Base-by-base conservation (phyloP, 352 stramenopile genomes). In the Blastocystis sp. region DNA sequence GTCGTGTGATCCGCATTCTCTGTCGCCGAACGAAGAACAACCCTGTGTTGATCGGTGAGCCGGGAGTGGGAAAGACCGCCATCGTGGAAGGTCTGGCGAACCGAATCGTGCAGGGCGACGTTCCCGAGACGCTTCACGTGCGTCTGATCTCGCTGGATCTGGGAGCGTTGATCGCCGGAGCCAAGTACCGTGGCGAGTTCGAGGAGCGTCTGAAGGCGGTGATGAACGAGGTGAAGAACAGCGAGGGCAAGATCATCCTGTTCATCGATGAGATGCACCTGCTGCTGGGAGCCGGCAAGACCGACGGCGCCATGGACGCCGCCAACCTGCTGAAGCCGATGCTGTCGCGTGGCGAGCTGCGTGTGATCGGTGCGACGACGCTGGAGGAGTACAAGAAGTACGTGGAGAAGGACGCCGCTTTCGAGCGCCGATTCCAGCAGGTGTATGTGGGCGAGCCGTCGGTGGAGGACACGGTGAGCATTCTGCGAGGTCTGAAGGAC, bases 251-350 rank as follows among this genome's bases (percentile, higher is more conserved):
- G 86, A 96, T 98, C 86, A 96, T 99, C 57, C 87, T 99, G 49
- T 99, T 99, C 87, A 96, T 99, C 69, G 96, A 99, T 59, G 96
- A 99, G 86, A 94, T 97, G 88, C 94, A 98, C 89, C 67, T 97
- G 48, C 92, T 99, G 29, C 87, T 98, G 8, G 96, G 96, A 18
- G 95, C 96, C 21, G 96, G 96, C 4, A 91, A 92, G 54, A 93
- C 89, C 0, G 91, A 90, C 7, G 93, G 93, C 46, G 91, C 95
- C 0, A 98, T 99, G 95, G 94, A 98, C 79, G 96, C 96, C 36
- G 93, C 94, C 7, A 99, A 99, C 87, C 81, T 99, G 69, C 89
- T 99, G 32, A 99, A 99, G 88, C 96, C 95, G 0, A 95, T 97
- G 91, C 88, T 99, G 0, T 96, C 96, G 44, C 91, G 95, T 51